These are phyloP conservation scores for Musa troglodytarum DNA, from an alignment of 176 grass and related monocot genomes.

Conservation along the genomic window DNA sequence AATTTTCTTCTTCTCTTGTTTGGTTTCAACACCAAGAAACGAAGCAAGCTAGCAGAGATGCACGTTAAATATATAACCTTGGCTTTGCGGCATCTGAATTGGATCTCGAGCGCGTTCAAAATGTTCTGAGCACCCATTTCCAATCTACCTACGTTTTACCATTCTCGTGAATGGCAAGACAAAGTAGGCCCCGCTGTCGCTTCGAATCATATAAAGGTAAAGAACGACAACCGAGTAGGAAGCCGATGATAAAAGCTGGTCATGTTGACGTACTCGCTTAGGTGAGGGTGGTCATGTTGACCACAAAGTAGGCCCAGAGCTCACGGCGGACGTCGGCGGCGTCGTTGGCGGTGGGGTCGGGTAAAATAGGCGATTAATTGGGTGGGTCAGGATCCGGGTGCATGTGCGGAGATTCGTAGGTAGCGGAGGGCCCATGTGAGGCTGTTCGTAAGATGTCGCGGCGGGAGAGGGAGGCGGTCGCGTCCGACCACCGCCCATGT, in stretches of 20 bases:
- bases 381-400: not conserved
- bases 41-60: not conserved
- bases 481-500: not conserved
- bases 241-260: too few species aligned
- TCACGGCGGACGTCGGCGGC: not conserved
- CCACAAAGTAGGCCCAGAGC: not conserved
- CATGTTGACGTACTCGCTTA: not conserved
- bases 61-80: too few species aligned
- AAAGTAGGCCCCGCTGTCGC: too few species aligned
- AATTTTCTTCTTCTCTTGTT: not conserved
- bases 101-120: too few species aligned
- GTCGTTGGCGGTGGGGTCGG: not conserved
- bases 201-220: too few species aligned
- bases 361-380: not conserved
- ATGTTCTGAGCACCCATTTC: too few species aligned
- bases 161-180: too few species aligned
- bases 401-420: not conserved
- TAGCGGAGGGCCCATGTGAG: not conserved
- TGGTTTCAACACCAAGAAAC: not conserved
- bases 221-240: too few species aligned
- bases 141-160: accelerated
- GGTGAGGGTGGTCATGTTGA: not conserved
- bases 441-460: not conserved
- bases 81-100: too few species aligned
- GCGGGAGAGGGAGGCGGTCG: not conserved